Evolutionary conservation across 352 stramenopile genomes (phyloP), one percentile per base, ranked within the genome.

Genomic region (Peronospora destructor): DNA sequence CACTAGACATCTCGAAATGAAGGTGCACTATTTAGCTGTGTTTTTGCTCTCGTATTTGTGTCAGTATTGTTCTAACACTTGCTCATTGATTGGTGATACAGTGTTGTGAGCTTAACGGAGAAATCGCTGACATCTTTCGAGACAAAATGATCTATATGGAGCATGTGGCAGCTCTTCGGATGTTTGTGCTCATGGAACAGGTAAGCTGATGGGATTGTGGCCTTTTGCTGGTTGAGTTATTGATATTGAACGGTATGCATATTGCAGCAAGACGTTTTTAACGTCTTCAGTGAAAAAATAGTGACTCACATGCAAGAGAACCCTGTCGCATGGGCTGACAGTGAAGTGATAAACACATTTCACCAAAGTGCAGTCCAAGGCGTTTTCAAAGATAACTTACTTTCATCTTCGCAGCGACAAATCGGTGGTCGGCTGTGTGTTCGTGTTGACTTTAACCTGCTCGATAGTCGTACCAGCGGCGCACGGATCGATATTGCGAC

Each of bases 141-240:
- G 59, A 76, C 13, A 66, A 70, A 35, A 52, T 88, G 26, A 45
- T 59, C 12, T 85, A 73, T 32, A 44, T 76, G 25, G 61, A 81
- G 6, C 73, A 86, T 16, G 53, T 82, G 4, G 49, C 86, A 37
- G 46, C 63, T 3, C 54, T 88, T 28, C 68, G 74, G 10, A 58
- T 69, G 42, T 85, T 82, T 37, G 68, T 88, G 6, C 66, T 88
- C n/a, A 86, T 88, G 74, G 70, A 76, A 39, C 72, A 85, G 76
- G 76, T 87, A 64, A 33, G 25, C 12, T 8, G 6, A 4, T 28
- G 2, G 13, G 6, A n/a, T 28, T 34, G 12, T 42, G 10, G 8
- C 19, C 7, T 28, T 37, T 51, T 59, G 23, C 17, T 30, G 48
- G 10, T 4, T 41, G 11, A 30, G 32, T 47, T 14, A 21, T 16